A percentile compares a stretch with the other conserved stretches of the same genome.
phyloP scores from a whole-genome alignment of 1,139 yeast species.

The Suhomyces wounanorum region DNA sequence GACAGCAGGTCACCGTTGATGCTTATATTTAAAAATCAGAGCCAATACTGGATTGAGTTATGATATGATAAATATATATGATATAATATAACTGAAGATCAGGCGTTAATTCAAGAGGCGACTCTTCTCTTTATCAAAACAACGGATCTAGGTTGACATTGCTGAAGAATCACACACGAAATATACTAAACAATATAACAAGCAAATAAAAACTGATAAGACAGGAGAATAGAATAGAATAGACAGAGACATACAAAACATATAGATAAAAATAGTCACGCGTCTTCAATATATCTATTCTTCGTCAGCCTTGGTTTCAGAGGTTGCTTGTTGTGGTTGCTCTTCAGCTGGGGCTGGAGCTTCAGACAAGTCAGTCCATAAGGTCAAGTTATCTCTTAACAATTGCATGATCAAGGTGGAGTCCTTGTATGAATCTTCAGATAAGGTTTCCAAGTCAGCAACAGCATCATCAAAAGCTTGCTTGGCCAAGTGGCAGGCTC shows the following conservation, averaged over 20 bases:
- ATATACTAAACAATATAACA: constrained; percentile 14
- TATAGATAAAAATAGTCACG: constrained; percentile 12
- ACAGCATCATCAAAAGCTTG: constrained; percentile 99
- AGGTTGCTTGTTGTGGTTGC: constrained; percentile 25
- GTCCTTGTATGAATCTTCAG: constrained; percentile 98
- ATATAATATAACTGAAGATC: constrained; percentile 14
- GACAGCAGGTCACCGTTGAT: constrained; percentile 5
- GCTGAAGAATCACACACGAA: constrained; percentile 13
- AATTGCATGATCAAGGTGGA: constrained; percentile 98
- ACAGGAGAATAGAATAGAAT: constrained; percentile 15
- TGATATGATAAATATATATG: constrained; percentile 12
- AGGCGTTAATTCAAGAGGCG: constrained; percentile 12
- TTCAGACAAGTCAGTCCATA: constrained; percentile 98
- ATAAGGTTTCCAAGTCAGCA: constrained; percentile 95
- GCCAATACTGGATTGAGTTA: constrained; percentile 10
- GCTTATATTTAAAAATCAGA: constrained; percentile 9
- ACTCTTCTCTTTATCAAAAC: constrained; percentile 12
- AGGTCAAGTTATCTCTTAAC: constrained; percentile 95
- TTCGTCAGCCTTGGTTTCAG: constrained; percentile 41
- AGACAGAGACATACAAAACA: constrained; percentile 13
- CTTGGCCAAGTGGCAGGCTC: constrained; percentile 98
- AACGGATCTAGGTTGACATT: constrained; percentile 13
- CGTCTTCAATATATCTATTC: constrained; percentile 26
- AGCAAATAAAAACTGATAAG: constrained; percentile 12
- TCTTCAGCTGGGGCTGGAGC: constrained; percentile 68